Conservation (phyloP, 2,329 filamentous ascomycete species). For the Epichloe amarillans region DNA sequence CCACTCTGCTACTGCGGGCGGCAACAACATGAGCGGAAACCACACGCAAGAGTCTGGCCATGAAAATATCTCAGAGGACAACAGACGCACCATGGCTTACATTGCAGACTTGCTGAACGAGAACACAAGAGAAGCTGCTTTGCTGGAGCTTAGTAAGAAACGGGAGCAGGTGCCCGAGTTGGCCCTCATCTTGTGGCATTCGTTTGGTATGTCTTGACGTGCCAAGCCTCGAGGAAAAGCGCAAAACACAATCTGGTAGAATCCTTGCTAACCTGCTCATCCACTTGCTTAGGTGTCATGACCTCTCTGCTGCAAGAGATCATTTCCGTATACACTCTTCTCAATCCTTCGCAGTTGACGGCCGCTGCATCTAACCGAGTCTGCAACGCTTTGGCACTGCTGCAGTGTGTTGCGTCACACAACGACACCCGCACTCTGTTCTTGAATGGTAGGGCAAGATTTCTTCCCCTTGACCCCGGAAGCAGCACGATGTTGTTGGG, state of each 20-base stretch:
- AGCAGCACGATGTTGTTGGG: background rate
- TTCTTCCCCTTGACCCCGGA: background rate
- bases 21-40: constrained; percentile 26
- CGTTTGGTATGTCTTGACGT: constrained; percentile 57
- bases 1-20: constrained; percentile 39
- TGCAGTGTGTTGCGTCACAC: constrained; percentile 95
- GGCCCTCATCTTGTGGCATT: constrained; percentile 94
- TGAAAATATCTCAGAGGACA: constrained; percentile 74
- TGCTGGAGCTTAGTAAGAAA: constrained; percentile 97
- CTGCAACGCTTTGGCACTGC: constrained; percentile 87
- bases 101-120: constrained; percentile 86
- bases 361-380: constrained; percentile 95
- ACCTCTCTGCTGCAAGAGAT: constrained; percentile 95
- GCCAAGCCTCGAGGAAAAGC: background rate
- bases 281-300: constrained; percentile 64
- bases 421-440: constrained; percentile 92
- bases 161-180: constrained; percentile 94
- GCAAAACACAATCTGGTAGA: background rate
- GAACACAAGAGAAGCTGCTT: constrained; percentile 72
- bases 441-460: constrained; percentile 56
- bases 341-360: constrained; percentile 93
- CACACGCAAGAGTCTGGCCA: constrained; percentile 43
- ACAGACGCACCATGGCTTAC: constrained; percentile 81
- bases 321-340: constrained; percentile 92
- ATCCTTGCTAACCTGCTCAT: background rate